Conservation (phyloP, 2,329 filamentous ascomycete species). For the Exserohilum rostratum region DNA sequence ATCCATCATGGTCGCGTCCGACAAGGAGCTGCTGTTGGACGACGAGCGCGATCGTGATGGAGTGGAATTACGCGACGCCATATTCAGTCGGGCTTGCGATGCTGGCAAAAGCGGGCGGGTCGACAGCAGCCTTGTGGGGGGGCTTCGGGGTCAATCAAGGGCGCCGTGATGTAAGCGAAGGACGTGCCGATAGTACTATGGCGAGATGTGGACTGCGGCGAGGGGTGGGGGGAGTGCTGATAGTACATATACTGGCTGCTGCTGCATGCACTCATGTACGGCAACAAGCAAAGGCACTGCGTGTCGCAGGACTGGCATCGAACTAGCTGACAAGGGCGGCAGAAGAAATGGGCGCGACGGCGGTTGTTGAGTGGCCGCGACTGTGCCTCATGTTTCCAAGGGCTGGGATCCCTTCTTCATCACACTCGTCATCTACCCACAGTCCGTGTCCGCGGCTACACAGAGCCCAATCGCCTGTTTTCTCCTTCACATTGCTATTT, state of each 20-base stretch:
- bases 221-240: too few relatives aligned
- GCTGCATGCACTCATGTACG: too few relatives aligned
- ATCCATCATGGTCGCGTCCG: constrained; percentile 45
- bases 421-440: background rate
- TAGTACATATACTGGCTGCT: too few relatives aligned
- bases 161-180: constrained; percentile 6
- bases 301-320: too few relatives aligned
- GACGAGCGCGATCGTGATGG: constrained; percentile 41
- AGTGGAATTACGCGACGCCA: constrained; percentile 39
- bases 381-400: background rate
- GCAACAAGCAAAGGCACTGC: too few relatives aligned
- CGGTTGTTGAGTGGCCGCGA: background rate
- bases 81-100: constrained; percentile 14
- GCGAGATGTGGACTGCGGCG: background rate
- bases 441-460: constrained; percentile 1
- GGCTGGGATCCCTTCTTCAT: background rate
- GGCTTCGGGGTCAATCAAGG: constrained; percentile 11
- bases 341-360: background rate
- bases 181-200: background rate
- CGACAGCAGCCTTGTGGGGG: constrained; percentile 4
- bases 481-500: background rate
- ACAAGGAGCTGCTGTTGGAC: constrained; percentile 36
- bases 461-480: background rate
- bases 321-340: background rate
- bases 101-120: background rate